Conservation (phyloP, 148 eudicot species). For the Cornus kousa region DNA sequence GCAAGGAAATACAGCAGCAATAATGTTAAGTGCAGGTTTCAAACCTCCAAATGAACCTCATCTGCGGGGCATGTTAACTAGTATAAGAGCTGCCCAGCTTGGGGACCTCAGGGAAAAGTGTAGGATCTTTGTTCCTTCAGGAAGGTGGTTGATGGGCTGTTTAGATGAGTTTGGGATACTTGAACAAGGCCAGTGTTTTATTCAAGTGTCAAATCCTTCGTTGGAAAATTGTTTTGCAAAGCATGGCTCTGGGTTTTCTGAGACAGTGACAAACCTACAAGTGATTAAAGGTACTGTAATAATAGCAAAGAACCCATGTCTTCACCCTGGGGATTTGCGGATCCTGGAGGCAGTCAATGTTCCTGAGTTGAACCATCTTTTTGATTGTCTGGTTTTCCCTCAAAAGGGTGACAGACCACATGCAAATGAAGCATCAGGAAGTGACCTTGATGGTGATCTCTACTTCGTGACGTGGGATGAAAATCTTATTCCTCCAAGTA, state of each 20-base stretch:
- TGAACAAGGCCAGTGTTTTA: slow-evolving; percentile 80
- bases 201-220: slow-evolving; percentile 73
- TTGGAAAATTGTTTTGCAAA: slow-evolving; percentile 64
- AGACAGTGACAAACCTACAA: slow-evolving; percentile 32
- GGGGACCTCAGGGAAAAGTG: slow-evolving; percentile 74
- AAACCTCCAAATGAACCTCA: slow-evolving; percentile 78
- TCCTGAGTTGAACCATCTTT: slow-evolving; percentile 66
- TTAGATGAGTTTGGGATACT: slow-evolving; percentile 74
- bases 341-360: slow-evolving; percentile 76
- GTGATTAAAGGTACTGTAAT: slow-evolving; percentile 65
- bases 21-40: slow-evolving; percentile 91
- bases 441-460: slow-evolving; percentile 93
- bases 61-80: slow-evolving; percentile 73
- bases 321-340: slow-evolving; percentile 92
- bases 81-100: slow-evolving; percentile 77
- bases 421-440: slow-evolving; percentile 88
- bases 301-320: slow-evolving; percentile 86
- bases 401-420: slow-evolving; percentile 92
- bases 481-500: slow-evolving; percentile 77
- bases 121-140: slow-evolving; percentile 69
- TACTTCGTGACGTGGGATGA: slow-evolving; percentile 92
- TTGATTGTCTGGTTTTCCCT: slow-evolving; percentile 82
- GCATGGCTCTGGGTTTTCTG: slow-evolving; percentile 68
- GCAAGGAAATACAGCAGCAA: slow-evolving; percentile 74
- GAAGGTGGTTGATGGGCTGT: slow-evolving; percentile 95